Conservation (phyloP, 805 yeast genomes). For the Metschnikowia peoriensis region DNA sequence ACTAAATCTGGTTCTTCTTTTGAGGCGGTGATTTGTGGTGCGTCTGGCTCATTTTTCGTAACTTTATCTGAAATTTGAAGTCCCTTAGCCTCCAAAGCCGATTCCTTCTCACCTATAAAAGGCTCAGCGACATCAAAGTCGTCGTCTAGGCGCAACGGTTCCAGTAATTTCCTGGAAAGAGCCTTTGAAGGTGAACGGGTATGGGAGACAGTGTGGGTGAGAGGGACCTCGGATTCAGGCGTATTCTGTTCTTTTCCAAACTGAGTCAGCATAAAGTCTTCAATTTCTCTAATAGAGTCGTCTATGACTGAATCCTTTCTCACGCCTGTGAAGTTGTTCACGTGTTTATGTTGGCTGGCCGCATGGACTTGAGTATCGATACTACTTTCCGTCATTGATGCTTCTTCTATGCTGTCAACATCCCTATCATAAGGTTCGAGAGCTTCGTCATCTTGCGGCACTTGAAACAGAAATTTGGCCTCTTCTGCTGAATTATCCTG, state of each 20-base stretch:
- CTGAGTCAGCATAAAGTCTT: slow-evolving; percentile 37
- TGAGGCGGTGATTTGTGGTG: not conserved
- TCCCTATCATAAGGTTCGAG: not conserved
- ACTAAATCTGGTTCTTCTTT: not conserved
- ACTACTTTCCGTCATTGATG: slow-evolving; percentile 7
- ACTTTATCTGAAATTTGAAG: not conserved
- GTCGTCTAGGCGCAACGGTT: not conserved
- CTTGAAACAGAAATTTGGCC: slow-evolving; percentile 9
- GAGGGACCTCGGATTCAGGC: not conserved
- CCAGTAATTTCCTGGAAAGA: slow-evolving; percentile 1
- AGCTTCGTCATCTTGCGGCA: slow-evolving; percentile 8
- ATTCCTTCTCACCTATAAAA: not conserved
- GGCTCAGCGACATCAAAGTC: not conserved
- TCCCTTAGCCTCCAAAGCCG: slow-evolving; percentile 1
- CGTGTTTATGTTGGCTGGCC: not conserved
- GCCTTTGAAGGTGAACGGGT: slow-evolving; percentile 4
- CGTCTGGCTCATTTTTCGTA: slow-evolving; percentile 1
- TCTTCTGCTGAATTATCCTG: slow-evolving; percentile 2
- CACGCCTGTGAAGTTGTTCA: not conserved
- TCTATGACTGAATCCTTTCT: slow-evolving; percentile 22
- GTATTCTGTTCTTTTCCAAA: slow-evolving; percentile 16
- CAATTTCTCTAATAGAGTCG: slow-evolving; percentile 40
- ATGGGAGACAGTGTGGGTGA: slow-evolving; percentile 2
- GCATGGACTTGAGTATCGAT: slow-evolving; percentile 1
- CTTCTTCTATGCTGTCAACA: slow-evolving; percentile 8